phyloP scores from a whole-genome alignment of 306 rosid species.

The Inga leiocalycina region DNA sequence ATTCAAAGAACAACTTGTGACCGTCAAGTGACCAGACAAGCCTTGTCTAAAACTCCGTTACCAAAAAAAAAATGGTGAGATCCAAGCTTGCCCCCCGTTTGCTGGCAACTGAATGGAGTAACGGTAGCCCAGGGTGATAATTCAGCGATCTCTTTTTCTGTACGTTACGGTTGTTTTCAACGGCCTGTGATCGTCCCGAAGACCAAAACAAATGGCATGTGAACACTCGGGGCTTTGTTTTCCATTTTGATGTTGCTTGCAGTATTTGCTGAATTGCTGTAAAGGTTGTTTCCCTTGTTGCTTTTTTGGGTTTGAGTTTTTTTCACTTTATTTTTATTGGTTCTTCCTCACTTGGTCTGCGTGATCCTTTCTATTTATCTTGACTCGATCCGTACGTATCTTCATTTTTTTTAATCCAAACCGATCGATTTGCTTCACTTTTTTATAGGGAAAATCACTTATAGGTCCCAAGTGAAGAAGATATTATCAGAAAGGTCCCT shows the following conservation, averaged over 20 bases:
- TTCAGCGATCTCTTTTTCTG: background rate
- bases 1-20: no score
- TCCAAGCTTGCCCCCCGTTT: background rate
- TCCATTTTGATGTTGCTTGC: slow-evolving; percentile 23
- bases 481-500: no score
- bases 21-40: no score
- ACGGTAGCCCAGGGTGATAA: no score
- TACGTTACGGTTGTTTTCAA: background rate
- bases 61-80: background rate
- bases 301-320: background rate
- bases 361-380: slow-evolving; percentile 26
- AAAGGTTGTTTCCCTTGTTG: slow-evolving; percentile 13
- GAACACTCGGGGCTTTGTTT: background rate
- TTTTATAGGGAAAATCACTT: no score
- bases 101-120: background rate
- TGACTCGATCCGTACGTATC: background rate
- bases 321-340: slow-evolving; percentile 2
- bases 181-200: background rate
- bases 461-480: rapidly evolving
- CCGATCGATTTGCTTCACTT: background rate
- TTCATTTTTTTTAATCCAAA: background rate
- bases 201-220: background rate
- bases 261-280: slow-evolving; percentile 17
- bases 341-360: background rate
- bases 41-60: no score